Evolutionary conservation across 2,329 filamentous ascomycete genomes (phyloP).

Genomic region (Botrytis byssoidea): DNA sequence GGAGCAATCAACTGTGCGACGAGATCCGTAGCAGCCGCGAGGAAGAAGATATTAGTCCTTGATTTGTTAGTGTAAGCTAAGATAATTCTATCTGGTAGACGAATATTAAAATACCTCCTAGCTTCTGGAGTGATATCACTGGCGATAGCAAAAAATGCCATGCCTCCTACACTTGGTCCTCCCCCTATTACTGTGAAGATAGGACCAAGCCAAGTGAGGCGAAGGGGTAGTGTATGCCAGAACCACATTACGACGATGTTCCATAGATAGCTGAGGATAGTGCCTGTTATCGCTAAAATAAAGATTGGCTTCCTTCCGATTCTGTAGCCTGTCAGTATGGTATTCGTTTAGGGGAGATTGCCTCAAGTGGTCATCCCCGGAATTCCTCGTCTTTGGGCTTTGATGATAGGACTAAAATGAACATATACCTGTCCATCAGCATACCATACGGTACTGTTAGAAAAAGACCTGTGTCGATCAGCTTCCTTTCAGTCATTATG

Average conservation of each 20-base stretch:
- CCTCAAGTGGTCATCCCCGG: not conserved
- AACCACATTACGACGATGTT: conserved; percentile 41
- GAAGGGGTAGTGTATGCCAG: conserved; percentile 37
- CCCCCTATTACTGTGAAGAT: conserved; percentile 40
- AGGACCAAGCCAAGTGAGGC: conserved; percentile 40
- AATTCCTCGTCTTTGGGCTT: not conserved
- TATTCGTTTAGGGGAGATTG: no score
- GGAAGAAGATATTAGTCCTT: conserved; percentile 42
- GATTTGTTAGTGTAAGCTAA: not conserved
- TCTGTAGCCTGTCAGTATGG: conserved; percentile 23
- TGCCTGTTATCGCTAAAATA: conserved; percentile 37
- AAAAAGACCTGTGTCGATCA: conserved; percentile 30
- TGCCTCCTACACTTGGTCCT: conserved; percentile 38
- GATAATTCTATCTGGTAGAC: not conserved
- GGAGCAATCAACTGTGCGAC: conserved; percentile 42
- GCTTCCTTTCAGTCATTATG: not conserved
- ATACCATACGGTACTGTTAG: conserved; percentile 42
- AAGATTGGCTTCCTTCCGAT: conserved; percentile 42
- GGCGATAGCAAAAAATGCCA: conserved; percentile 40
- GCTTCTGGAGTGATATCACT: conserved; percentile 42
- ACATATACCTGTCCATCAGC: conserved; percentile 40
- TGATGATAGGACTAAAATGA: not conserved
- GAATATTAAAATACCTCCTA: conserved; percentile 34
- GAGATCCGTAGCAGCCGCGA: conserved; percentile 35
- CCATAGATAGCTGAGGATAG: conserved; percentile 35